These are phyloP conservation scores for Cylindrotheca fusiformis DNA, from an alignment of 108 stramenopile genomes.

Conservation along the genomic window DNA sequence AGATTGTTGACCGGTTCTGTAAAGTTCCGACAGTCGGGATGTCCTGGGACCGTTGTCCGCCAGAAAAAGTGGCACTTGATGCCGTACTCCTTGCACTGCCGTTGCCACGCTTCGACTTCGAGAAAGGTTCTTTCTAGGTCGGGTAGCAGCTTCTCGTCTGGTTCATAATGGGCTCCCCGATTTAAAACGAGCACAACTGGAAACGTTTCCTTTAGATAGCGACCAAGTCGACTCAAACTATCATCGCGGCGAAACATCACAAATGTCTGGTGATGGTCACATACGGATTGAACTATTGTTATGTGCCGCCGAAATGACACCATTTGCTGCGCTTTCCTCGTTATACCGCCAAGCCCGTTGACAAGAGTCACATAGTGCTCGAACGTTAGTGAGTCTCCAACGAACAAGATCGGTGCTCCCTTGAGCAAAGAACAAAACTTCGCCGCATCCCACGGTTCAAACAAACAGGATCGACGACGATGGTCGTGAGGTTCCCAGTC, in stretches of 20 bases:
- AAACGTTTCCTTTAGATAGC: slow-evolving; percentile 23
- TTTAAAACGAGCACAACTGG: too few relatives aligned
- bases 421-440: slow-evolving; percentile 33
- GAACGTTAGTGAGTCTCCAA: slow-evolving; percentile 52
- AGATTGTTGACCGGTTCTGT: too few relatives aligned
- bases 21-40: too few relatives aligned
- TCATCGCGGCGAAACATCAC: slow-evolving; percentile 34
- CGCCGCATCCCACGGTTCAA: slow-evolving; percentile 19
- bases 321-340: slow-evolving; percentile 20
- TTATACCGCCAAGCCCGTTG: slow-evolving; percentile 26
- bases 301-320: slow-evolving; percentile 5
- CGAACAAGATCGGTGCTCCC: too few relatives aligned
- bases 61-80: too few relatives aligned
- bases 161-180: too few relatives aligned
- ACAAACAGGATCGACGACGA: slow-evolving; percentile 22
- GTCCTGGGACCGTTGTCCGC: too few relatives aligned
- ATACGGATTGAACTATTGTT: slow-evolving; percentile 25
- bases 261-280: slow-evolving; percentile 8
- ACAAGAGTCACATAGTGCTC: slow-evolving; percentile 44
- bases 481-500: too few relatives aligned
- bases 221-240: slow-evolving; percentile 16
- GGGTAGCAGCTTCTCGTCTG: too few relatives aligned
- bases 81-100: too few relatives aligned
- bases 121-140: too few relatives aligned
- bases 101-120: too few relatives aligned